phyloP scores from a whole-genome alignment of 495 filamentous ascomycete genomes.

The Penicillium verhagenii region DNA sequence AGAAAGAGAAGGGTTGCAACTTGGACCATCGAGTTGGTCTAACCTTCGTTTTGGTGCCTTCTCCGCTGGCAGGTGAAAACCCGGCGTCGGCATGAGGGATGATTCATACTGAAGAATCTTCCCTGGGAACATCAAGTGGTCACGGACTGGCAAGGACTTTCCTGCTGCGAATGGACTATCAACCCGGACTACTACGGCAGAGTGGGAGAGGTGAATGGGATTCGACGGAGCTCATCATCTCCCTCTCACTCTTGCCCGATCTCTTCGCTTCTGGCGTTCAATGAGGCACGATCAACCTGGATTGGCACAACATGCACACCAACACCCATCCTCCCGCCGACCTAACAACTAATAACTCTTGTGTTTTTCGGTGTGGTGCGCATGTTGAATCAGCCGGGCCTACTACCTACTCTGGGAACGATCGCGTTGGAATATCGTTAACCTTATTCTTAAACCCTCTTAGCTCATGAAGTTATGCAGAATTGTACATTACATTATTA shows the following conservation, averaged over 20 bases:
- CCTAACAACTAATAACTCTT: conserved; percentile 17
- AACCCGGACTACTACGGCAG: conserved; percentile 5
- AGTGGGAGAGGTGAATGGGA: not conserved
- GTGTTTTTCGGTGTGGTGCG: conserved; percentile 9
- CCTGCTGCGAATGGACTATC: not conserved
- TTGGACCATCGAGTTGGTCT: conserved; percentile 7
- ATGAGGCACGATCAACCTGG: conserved; percentile 14
- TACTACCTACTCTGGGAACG: conserved; percentile 3
- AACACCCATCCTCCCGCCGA: conserved; percentile 5
- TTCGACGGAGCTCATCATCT: conserved; percentile 9
- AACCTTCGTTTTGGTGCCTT: conserved; percentile 17
- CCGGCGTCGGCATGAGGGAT: conserved; percentile 14
- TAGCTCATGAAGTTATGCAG: conserved; percentile 26
- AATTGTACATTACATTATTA: conserved; percentile 27
- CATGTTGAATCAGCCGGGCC: conserved; percentile 1
- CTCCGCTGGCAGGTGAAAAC: conserved; percentile 23
- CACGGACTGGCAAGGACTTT: not conserved
- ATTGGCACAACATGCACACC: not conserved
- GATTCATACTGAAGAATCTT: not conserved
- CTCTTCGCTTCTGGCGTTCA: conserved; percentile 14
- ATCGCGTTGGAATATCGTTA: conserved; percentile 21
- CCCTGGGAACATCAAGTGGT: conserved; percentile 3
- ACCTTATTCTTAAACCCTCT: conserved; percentile 31
- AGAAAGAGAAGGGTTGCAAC: conserved; percentile 31
- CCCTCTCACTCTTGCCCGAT: not conserved